Evolutionary conservation across 768 basidiomycete genomes (phyloP), one percentile per base, ranked within the genome.

Genomic region (Boletus sensibilis): DNA sequence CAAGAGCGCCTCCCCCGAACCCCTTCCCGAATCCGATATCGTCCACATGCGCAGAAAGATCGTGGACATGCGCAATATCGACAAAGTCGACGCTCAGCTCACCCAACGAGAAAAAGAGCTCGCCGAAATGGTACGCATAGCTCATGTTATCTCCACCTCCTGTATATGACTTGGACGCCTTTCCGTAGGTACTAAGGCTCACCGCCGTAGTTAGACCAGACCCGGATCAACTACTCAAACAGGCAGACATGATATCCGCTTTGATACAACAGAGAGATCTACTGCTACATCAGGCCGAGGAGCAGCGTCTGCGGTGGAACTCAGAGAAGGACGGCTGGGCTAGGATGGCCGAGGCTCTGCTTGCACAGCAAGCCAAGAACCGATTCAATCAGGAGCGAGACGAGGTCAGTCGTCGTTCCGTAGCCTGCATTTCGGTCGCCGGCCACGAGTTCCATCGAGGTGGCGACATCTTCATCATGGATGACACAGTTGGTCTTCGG

Each of bases 251-350:
- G 14, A 90, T 90, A 63, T 73, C 81, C 4, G 71, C 75, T 1
- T 69, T 91, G 11, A 77, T 74, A 2, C 61, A 70, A 11, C 88
- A 91, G 61, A 79, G 85, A 13, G 82, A 88, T 62, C 79, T 81
- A 55, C 62, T 90, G 13, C 57, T 82, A 3, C 70, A 68, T 21
- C 79, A 82, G 39, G 72, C 77, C 8, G 78, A 82, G 40, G 84
- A 87, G 52, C 83, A 88, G 53, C 77, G 79, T n/a, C 73, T 75
- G 8, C 76, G 80, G 37, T 88, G 84, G 85, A 72, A 81, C 33
- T 77, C 81, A 1, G 88, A 90, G 67, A 78, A 79, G 62, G 81
- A 82, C 16, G 75, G 79, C 3, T 91, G 88, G 85, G 79, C 77
- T 5, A 75, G 88, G 53, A 82, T 79, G 61, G 82, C 87, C 1